Evolutionary conservation across 2,329 filamentous ascomycete genomes (phyloP), one percentile per base, ranked within the genome.

Genomic region (Fusarium staphyleae): DNA sequence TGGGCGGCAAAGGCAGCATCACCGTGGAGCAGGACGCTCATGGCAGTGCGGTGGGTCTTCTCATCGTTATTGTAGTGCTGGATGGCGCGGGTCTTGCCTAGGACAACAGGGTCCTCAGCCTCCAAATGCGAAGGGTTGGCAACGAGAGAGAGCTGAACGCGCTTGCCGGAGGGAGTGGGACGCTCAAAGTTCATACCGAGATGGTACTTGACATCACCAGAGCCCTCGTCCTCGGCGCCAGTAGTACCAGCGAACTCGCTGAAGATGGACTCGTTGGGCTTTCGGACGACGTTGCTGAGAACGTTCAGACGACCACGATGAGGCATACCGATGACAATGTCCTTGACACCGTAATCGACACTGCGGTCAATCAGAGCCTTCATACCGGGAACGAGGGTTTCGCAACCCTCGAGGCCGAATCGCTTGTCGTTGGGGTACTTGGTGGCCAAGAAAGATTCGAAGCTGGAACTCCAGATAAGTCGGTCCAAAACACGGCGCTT

Each of bases 381-480:
- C 95, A 99, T 99, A 75, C 95, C 95, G 22, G 95, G 95, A 53
- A 99, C 96, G 64, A 99, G 84, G 51, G 91, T 93, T 77, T 99
- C 95, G 71, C 93, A 96, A 72, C 95, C 95, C 79, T 99, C 95
- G 22, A 99, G 86, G 78, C 95, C 95, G 77, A 99, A 99, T 72
- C 95, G 91, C 85, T 99, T 99, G 80, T 99, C 95, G 77, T 99
- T 99, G 75, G 95, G 95, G 78, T 97, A 98, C 78, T 99, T 99
- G 53, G 92, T 97, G 51, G 95, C 88, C 65, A 96, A 81, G 84
- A 99, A 99, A 55, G 87, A 80, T 80, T 99, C 95, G 75, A 99
- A 99, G 77, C 91, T 97, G 62, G 93, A 96, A 74, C 91, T 93
- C 95, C 95, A 99, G 75, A 99, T 99, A 63, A 99, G 82, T 71